Percentiles rank a stretch among this genome's conserved stretches.
phyloP scores from a whole-genome alignment of 1,139 yeast species.

The Debaryomyces sp. region DNA sequence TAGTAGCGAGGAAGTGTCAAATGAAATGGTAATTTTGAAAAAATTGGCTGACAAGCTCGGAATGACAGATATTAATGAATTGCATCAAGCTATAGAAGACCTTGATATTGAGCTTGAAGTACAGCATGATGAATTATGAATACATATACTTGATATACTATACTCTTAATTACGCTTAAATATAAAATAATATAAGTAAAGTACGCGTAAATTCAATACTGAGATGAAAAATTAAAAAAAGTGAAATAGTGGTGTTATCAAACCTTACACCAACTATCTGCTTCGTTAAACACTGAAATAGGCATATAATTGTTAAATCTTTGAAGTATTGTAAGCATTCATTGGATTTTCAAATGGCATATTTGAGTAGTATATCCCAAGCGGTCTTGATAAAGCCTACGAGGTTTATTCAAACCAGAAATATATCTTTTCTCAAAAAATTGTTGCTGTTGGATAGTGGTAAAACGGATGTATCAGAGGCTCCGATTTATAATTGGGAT shows the following conservation, averaged over 20 bases:
- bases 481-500: conserved; percentile 60
- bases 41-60: not conserved
- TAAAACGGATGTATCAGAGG: conserved; percentile 22
- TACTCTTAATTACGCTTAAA: conserved; percentile 2
- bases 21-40: not conserved
- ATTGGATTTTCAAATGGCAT: conserved; percentile 3
- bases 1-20: not conserved
- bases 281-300: not conserved
- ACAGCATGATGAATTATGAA: conserved; percentile 4
- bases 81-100: conserved; percentile 1
- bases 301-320: not conserved
- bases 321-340: not conserved
- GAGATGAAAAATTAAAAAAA: conserved; percentile 2
- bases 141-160: not conserved
- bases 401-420: conserved; percentile 16
- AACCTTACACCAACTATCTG: not conserved
- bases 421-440: conserved; percentile 42
- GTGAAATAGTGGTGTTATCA: not conserved
- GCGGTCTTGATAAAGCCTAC: conserved; percentile 5
- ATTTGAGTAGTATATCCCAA: conserved; percentile 4
- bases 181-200: not conserved
- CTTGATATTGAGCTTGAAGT: not conserved
- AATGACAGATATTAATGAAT: not conserved
- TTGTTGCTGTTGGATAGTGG: conserved; percentile 39
- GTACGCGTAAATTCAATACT: not conserved